Conservation (phyloP, 1,284 basidiomycete species). For the Microbotryum lychnidis-dioicae region DNA sequence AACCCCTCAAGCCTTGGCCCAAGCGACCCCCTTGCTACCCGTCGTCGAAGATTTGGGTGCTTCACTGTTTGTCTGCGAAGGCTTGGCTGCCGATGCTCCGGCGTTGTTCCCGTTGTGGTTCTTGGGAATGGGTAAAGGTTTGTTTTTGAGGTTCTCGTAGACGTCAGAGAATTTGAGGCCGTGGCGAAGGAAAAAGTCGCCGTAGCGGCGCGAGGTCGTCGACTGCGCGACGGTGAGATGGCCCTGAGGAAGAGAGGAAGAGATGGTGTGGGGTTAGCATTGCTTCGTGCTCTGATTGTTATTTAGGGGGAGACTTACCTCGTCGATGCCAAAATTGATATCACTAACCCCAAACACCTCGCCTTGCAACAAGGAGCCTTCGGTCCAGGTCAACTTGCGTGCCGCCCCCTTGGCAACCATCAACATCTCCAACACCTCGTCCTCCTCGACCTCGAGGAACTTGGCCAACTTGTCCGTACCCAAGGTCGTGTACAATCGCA, state of each 20-base stretch:
- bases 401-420: conserved; percentile 86
- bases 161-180: conserved; percentile 22
- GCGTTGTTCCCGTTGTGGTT: not conserved
- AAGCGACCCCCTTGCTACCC: too few species aligned
- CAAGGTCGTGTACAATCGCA: conserved; percentile 90
- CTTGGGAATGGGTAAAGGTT: conserved; percentile 27
- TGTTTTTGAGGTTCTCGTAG: conserved; percentile 24
- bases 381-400: conserved; percentile 54
- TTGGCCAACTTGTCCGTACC: conserved; percentile 84
- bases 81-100: too few species aligned
- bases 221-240: conserved; percentile 65
- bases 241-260: conserved; percentile 1
- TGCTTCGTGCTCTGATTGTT: too few species aligned
- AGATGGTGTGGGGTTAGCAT: not conserved
- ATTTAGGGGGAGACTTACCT: conserved; percentile 48
- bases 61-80: too few species aligned
- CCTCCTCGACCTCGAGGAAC: conserved; percentile 78
- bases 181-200: conserved; percentile 85
- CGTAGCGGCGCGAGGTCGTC: conserved; percentile 81
- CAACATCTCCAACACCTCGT: conserved; percentile 89
- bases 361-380: conserved; percentile 63
- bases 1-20: too few species aligned
- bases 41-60: too few species aligned
- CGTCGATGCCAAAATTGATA: conserved; percentile 89
- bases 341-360: conserved; percentile 83